Evolutionary conservation across 2,329 filamentous ascomycete species (phyloP).

Genomic region (Aspergillus caelatus): DNA sequence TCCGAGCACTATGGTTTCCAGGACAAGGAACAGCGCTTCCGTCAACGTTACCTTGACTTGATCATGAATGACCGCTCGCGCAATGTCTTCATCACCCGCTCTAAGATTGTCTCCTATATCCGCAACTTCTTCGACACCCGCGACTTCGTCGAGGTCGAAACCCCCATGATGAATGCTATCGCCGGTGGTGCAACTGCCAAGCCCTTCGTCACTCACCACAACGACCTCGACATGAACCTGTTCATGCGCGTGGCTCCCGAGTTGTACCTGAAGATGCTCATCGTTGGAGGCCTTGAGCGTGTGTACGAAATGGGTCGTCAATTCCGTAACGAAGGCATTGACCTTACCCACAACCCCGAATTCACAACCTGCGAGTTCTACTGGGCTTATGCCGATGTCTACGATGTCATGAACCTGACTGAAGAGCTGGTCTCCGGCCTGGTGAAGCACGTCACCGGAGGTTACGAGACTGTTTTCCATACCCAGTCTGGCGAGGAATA

Average conservation of each 20-base stretch:
- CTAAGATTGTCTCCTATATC: slow-evolving; percentile 87
- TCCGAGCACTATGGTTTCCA: slow-evolving; percentile 89
- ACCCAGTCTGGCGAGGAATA: slow-evolving; percentile 84
- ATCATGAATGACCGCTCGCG: slow-evolving; percentile 93
- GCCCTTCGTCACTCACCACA: slow-evolving; percentile 94
- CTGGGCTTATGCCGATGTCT: slow-evolving; percentile 87
- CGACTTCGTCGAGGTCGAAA: slow-evolving; percentile 93
- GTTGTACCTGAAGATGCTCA: slow-evolving; percentile 92
- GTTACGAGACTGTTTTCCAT: slow-evolving; percentile 82
- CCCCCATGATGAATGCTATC: slow-evolving; percentile 95
- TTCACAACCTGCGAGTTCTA: slow-evolving; percentile 99
- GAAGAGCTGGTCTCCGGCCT: slow-evolving; percentile 90
- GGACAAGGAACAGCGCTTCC: slow-evolving; percentile 89
- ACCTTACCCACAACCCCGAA: slow-evolving; percentile 95
- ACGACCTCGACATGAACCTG: slow-evolving; percentile 91
- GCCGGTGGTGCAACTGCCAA: slow-evolving; percentile 94
- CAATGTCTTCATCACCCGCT: slow-evolving; percentile 79
- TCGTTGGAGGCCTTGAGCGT: slow-evolving; percentile 90
- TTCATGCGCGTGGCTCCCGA: slow-evolving; percentile 95
- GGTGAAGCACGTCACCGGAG: slow-evolving; percentile 85
- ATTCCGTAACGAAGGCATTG: slow-evolving; percentile 91
- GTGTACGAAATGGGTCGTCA: slow-evolving; percentile 96
- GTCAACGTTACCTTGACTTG: slow-evolving; percentile 90
- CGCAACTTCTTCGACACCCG: slow-evolving; percentile 84
- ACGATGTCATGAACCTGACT: slow-evolving; percentile 87